A percentile compares a stretch with the other conserved stretches of the same genome.
Evolutionary conservation across 31 red algal genomes (phyloP).

Genomic region (Asparagopsis taxiformis): DNA sequence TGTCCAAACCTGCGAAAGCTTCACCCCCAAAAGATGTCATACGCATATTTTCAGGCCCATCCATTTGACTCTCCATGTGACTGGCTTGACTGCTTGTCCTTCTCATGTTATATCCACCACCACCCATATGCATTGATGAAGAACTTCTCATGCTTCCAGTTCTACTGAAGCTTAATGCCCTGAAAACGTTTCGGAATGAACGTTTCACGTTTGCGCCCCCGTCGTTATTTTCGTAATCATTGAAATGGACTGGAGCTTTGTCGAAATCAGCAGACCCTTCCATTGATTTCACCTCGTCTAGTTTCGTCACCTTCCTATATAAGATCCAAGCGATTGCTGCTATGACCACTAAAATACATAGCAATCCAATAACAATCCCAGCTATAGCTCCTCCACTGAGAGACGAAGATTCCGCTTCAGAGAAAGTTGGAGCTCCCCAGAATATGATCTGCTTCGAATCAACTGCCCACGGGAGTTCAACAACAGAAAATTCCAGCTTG

Average conservation of each 20-base stretch:
- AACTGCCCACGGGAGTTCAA: conserved; percentile 55
- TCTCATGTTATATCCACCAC: neutral
- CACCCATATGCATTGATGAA: neutral
- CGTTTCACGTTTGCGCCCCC: neutral
- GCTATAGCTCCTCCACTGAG: conserved; percentile 29
- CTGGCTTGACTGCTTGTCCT: too few species aligned
- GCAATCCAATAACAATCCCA: conserved; percentile 14
- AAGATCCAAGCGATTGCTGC: conserved; percentile 37
- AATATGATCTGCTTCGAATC: conserved; percentile 45
- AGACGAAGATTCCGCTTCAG: neutral
- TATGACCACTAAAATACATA: conserved; percentile 10
- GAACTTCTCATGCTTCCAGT: conserved; percentile 4
- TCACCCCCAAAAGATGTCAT: conserved; percentile 77
- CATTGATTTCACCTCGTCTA: conserved; percentile 63
- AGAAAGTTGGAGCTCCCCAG: conserved; percentile 65
- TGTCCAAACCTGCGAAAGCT: conserved; percentile 58
- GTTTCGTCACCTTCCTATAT: conserved; percentile 8
- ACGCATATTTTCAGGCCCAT: conserved; percentile 28
- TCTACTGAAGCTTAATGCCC: conserved; percentile 26
- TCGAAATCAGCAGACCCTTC: conserved; percentile 74
- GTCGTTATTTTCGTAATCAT: conserved; percentile 22
- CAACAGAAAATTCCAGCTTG: conserved; percentile 26
- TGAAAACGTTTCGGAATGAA: conserved; percentile 22
- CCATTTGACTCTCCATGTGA: conserved; percentile 27
- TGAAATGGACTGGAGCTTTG: conserved; percentile 38